Evolutionary conservation across 2,329 filamentous ascomycete species (phyloP).

Genomic region (Aphanocladium album): DNA sequence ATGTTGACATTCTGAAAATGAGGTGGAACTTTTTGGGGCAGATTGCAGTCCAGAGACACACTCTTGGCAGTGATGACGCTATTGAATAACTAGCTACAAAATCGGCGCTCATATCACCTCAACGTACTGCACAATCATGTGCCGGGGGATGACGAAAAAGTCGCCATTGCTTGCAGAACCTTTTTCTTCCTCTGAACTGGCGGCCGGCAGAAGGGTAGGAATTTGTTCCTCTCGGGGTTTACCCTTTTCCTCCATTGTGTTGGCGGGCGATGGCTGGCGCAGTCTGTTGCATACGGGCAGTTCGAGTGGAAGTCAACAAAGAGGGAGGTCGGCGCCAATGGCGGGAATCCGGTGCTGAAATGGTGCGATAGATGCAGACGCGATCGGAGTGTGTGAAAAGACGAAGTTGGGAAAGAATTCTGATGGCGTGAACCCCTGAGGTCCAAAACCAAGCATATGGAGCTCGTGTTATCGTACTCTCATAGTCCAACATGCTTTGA

Average conservation of each 20-base stretch:
- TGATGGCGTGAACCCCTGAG: no score
- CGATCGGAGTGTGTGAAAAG: not conserved
- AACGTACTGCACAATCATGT: slow-evolving; percentile 1
- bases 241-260: not conserved
- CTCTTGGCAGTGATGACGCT: no score
- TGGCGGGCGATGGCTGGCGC: not conserved
- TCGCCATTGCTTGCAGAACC: not conserved
- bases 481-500: not conserved
- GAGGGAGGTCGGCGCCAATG: no score
- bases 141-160: not conserved
- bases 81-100: no score
- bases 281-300: not conserved
- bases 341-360: no score
- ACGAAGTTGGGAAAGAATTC: no score
- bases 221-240: not conserved
- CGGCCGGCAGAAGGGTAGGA: not conserved
- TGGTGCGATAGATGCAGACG: no score
- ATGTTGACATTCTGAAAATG: no score
- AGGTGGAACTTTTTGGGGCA: no score
- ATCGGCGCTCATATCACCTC: no score
- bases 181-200: not conserved
- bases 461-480: not conserved
- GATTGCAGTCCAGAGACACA: no score
- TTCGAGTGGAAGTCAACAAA: not conserved
- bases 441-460: no score